These are phyloP conservation scores for Echinosophora koreensis DNA, from an alignment of 306 rosid species.

Conservation along the genomic window DNA sequence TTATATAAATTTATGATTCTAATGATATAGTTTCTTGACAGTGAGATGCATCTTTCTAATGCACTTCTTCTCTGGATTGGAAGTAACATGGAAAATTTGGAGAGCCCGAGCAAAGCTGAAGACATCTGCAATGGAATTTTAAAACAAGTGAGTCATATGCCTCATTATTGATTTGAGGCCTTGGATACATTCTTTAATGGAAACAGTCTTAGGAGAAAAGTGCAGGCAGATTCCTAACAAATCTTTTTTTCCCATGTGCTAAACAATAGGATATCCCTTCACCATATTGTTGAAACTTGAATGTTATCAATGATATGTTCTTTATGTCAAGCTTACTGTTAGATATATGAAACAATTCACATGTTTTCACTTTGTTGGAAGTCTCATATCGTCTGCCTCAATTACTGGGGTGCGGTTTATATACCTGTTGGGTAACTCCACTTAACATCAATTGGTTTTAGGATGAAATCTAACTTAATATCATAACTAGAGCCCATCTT, in stretches of 20 bases:
- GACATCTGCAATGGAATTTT: constrained; percentile 52
- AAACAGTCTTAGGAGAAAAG: constrained; percentile 15
- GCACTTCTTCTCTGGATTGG: constrained; percentile 77
- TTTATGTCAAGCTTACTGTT: constrained; percentile 36
- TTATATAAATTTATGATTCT: constrained; percentile 33
- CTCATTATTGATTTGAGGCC: constrained; percentile 44
- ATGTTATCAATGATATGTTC: constrained; percentile 28
- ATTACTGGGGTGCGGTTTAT: no score
- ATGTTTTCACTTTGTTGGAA: background rate
- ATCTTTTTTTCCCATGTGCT: constrained; percentile 15
- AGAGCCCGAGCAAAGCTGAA: constrained; percentile 51
- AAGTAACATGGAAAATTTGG: constrained; percentile 53
- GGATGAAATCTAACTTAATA: no score
- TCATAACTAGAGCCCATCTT: no score
- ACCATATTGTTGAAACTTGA: constrained; percentile 31
- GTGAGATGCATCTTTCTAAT: constrained; percentile 78
- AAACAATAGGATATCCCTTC: constrained; percentile 23
- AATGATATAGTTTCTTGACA: constrained; percentile 55
- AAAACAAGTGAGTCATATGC: constrained; percentile 59
- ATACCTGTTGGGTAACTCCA: no score
- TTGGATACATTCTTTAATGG: constrained; percentile 10
- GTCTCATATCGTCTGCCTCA: no score
- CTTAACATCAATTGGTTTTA: no score
- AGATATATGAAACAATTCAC: background rate
- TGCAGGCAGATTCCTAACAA: constrained; percentile 6